Percentiles rank a stretch among this genome's conserved stretches.
Conservation (phyloP, 345 rosid species). For the Draba incana region DNA sequence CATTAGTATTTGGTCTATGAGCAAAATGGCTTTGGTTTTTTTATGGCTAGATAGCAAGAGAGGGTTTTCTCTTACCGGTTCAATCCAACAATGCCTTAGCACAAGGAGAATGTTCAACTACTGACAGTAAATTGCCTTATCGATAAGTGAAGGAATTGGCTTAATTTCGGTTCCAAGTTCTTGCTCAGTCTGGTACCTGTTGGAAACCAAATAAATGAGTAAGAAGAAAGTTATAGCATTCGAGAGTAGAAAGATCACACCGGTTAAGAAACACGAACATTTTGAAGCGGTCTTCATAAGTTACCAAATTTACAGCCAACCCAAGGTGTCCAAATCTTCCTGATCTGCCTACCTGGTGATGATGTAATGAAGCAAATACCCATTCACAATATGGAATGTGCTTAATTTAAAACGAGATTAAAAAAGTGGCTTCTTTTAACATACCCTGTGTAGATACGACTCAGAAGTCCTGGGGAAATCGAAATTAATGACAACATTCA, state of each 20-base stretch:
- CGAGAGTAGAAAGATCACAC: not conserved
- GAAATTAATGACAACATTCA: constrained; percentile 94
- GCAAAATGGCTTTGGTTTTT: not conserved
- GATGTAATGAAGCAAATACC: constrained; percentile 7
- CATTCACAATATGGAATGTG: not conserved
- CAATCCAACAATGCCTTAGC: constrained; percentile 15
- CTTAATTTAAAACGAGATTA: not conserved
- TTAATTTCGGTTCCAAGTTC: constrained; percentile 99
- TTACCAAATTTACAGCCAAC: constrained; percentile 95
- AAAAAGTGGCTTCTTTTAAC: constrained; percentile 12
- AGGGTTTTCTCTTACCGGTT: constrained; percentile 27
- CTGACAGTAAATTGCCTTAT: constrained; percentile 93
- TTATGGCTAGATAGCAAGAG: constrained; percentile 6
- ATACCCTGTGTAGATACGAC: constrained; percentile 97
- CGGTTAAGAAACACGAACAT: constrained; percentile 48
- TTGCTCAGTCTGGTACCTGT: constrained; percentile 99
- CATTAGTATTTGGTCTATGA: constrained; percentile 4
- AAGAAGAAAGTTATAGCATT: not conserved
- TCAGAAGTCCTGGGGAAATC: constrained; percentile 97
- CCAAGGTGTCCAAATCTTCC: constrained; percentile 99
- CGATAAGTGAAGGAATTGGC: constrained; percentile 97
- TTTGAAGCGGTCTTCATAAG: constrained; percentile 98
- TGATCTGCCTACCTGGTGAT: constrained; percentile 84
- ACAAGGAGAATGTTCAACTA: constrained; percentile 40
- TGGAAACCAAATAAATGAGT: constrained; percentile 9